Evolutionary conservation across 257 asterid genomes (phyloP).

Genomic region (Jaltomata sinuosa): DNA sequence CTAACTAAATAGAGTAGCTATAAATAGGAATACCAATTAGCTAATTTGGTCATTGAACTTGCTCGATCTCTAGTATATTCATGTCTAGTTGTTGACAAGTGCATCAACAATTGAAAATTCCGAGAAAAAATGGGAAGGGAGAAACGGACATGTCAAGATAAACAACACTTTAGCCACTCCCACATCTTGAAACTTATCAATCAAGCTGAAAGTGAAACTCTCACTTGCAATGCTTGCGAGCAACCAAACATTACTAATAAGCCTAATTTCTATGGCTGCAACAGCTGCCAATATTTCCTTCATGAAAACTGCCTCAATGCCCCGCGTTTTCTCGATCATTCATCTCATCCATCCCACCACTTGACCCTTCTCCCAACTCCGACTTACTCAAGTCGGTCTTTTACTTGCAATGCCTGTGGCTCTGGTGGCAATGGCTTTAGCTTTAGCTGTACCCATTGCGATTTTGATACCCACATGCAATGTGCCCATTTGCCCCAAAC

Average conservation of each 20-base stretch:
- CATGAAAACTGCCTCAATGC: slow-evolving; percentile 17
- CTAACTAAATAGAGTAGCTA: neutral
- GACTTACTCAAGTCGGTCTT: slow-evolving; percentile 2
- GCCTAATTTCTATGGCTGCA: slow-evolving; percentile 20
- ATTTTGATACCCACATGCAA: slow-evolving; percentile 15
- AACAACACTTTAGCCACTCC: slow-evolving; percentile 44
- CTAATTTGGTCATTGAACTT: neutral
- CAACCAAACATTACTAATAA: neutral
- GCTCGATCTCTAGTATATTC: neutral
- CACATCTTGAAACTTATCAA: slow-evolving; percentile 22
- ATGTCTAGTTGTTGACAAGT: neutral
- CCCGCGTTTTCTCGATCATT: slow-evolving; percentile 24
- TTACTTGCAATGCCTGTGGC: slow-evolving; percentile 14
- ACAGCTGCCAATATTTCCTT: slow-evolving; percentile 19
- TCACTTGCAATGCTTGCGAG: slow-evolving; percentile 17
- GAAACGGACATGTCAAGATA: neutral
- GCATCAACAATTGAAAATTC: neutral
- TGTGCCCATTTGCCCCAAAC: slow-evolving; percentile 6
- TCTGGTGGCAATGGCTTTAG: slow-evolving; percentile 7
- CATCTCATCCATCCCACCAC: slow-evolving; percentile 21
- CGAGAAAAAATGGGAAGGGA: neutral
- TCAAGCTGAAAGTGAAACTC: neutral
- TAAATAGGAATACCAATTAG: neutral
- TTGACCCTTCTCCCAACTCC: slow-evolving; percentile 27
- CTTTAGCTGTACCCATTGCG: slow-evolving; percentile 19